Evolutionary conservation across 192 early-diverging fungal species (phyloP), one percentile per base, ranked within the genome.

Genomic region (Umbelopsis ramanniana): DNA sequence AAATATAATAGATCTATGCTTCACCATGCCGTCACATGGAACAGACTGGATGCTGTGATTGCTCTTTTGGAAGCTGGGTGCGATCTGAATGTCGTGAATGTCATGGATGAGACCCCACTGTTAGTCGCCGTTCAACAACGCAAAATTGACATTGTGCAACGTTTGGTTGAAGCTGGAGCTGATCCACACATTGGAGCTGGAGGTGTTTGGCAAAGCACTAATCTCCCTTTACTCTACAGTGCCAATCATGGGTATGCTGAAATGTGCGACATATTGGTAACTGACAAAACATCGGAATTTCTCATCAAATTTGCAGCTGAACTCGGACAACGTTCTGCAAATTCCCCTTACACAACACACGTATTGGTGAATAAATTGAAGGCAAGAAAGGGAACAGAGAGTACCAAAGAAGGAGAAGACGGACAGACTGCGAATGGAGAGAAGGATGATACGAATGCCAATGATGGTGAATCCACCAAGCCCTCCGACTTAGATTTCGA

Each of bases 161-260:
- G 71, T 37, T 40, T 81, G 46, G 12, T 81, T 12, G 14, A 50
- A 40, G 50, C 74, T 4, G 79, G 73, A 2, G 79, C 79, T n/a
- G 70, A 77, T 55, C 79, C 79, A 24, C 68, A 71, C n/a, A 72
- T 46, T 60, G 54, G 35, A 33, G 37, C 37, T 45, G 71, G 71
- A 38, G 57, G 57, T 0, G 57, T 63, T 5, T 63, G 57, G 57
- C 66, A 43, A n/a, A 53, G 67, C 17, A 74, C 43, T 15, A 81
- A 76, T 53, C 5, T 72, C 10, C 79, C 79, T 1, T 66, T 81
- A 48, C 52, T 81, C 5, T 81, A 81, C 48, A 76, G 75, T 6
- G 79, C 79, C 2, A 74, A 74, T 40, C 79, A 81, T 69, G 79
- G 79, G 0, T 81, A 72, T 55, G 74, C 55, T 23, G 76, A 81